Percentiles rank a stretch among this genome's conserved stretches.
Evolutionary conservation across 2,329 filamentous ascomycete genomes (phyloP).

Genomic region (Pseudogymnoascus sp.): DNA sequence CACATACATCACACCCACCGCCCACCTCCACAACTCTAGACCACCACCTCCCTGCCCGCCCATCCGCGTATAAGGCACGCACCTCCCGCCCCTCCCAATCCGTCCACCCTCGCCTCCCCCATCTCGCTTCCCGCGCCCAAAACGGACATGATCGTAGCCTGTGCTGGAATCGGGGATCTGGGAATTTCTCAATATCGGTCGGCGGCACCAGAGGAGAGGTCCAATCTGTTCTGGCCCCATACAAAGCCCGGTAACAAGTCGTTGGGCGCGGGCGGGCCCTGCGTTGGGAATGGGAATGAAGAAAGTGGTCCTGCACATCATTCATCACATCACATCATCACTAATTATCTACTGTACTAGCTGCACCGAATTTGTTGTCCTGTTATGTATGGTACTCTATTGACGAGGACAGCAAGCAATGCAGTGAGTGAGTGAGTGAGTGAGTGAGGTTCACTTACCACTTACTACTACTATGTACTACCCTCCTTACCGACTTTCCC

Average conservation of each 20-base stretch:
- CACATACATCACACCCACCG: too few relatives aligned
- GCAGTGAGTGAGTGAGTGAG: too few relatives aligned
- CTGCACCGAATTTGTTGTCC: background rate
- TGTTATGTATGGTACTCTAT: background rate
- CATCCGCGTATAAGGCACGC: background rate
- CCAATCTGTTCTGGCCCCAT: background rate
- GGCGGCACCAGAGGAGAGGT: too few relatives aligned
- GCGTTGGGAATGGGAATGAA: background rate
- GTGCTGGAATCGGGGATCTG: background rate
- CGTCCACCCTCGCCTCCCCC: background rate
- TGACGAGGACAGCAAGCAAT: too few relatives aligned
- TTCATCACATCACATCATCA: background rate
- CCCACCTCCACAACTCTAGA: too few relatives aligned
- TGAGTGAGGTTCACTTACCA: too few relatives aligned
- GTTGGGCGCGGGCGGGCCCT: background rate
- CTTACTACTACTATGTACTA: background rate
- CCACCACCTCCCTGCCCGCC: background rate
- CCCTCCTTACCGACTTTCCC: background rate
- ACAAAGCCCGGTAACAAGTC: background rate
- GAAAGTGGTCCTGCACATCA: background rate
- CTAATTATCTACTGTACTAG: background rate
- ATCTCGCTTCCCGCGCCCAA: background rate
- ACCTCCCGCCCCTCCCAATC: background rate
- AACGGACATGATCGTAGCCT: background rate
- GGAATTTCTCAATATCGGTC: background rate